Evolutionary conservation across 1,284 basidiomycete genomes (phyloP).

Genomic region (Erythrobasidium hasegawianum): DNA sequence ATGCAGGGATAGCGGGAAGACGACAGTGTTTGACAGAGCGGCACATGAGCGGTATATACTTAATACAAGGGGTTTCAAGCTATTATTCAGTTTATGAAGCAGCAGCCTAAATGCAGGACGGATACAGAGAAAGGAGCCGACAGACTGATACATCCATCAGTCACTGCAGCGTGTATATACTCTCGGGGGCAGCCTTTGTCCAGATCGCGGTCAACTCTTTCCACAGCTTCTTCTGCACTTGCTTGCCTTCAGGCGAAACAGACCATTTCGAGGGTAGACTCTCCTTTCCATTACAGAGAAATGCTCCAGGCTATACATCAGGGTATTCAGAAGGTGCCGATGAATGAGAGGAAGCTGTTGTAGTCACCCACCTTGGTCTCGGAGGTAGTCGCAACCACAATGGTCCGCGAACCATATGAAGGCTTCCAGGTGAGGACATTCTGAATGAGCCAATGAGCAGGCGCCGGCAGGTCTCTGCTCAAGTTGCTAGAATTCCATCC

Average conservation of each 20-base stretch:
- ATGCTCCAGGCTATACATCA: constrained; percentile 13
- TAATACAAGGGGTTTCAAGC: too few species aligned
- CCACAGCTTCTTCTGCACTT: constrained; percentile 23
- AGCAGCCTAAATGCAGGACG: too few species aligned
- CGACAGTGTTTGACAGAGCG: too few species aligned
- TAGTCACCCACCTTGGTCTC: background rate
- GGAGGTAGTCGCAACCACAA: constrained; percentile 10
- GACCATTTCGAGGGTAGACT: background rate
- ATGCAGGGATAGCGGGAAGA: too few species aligned
- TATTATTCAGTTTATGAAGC: too few species aligned
- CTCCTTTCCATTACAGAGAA: constrained; percentile 3
- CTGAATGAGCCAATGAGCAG: background rate
- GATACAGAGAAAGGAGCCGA: too few species aligned
- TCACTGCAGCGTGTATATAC: background rate
- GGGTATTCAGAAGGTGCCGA: background rate
- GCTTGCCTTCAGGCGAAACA: background rate
- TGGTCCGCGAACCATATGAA: constrained; percentile 2
- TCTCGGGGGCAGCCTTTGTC: background rate
- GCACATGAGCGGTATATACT: too few species aligned
- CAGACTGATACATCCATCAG: too few species aligned
- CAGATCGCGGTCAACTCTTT: constrained; percentile 7
- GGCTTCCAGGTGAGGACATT: background rate
- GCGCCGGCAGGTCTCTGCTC: constrained; percentile 13
- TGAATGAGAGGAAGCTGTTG: background rate
- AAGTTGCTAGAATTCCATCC: constrained; percentile 40